Conservation (phyloP, 2,329 filamentous ascomycete genomes). For the Claviceps pazoutovae region DNA sequence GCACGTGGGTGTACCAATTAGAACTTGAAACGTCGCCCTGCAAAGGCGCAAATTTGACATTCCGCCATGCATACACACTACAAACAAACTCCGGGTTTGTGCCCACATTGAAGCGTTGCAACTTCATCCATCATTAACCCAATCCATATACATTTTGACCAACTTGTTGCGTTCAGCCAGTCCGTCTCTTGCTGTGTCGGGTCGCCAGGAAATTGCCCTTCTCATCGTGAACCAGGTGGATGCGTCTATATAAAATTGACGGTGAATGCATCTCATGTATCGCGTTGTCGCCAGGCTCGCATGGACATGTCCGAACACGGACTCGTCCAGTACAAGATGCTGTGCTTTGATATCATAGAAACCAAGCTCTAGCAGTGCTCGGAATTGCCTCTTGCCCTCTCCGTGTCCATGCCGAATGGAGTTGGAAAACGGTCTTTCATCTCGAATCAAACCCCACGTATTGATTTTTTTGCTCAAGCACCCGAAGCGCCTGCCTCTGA, state of each 20-base stretch:
- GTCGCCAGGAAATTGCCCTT: background rate
- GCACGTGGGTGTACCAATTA: background rate
- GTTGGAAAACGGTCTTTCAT: background rate
- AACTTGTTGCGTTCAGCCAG: background rate
- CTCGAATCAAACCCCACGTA: background rate
- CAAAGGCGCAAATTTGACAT: background rate
- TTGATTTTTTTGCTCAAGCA: conserved; percentile 4
- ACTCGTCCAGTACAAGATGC: conserved; percentile 6
- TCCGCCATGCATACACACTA: background rate
- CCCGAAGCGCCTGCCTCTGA: conserved; percentile 4
- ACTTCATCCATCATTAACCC: background rate
- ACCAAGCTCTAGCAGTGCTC: conserved; percentile 11
- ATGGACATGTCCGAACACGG: background rate
- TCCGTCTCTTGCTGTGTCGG: background rate
- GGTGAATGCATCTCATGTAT: background rate
- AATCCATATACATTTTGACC: background rate
- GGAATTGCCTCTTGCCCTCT: conserved; percentile 12
- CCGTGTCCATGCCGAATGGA: background rate
- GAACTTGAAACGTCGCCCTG: background rate
- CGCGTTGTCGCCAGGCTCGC: background rate
- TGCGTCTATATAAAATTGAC: conserved; percentile 1
- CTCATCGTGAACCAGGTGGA: background rate
- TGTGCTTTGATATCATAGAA: conserved; percentile 1
- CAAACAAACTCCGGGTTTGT: background rate
- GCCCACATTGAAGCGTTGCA: background rate